Evolutionary conservation across 805 yeast genomes (phyloP).

Genomic region (Wickerhamomyces bisporus): DNA sequence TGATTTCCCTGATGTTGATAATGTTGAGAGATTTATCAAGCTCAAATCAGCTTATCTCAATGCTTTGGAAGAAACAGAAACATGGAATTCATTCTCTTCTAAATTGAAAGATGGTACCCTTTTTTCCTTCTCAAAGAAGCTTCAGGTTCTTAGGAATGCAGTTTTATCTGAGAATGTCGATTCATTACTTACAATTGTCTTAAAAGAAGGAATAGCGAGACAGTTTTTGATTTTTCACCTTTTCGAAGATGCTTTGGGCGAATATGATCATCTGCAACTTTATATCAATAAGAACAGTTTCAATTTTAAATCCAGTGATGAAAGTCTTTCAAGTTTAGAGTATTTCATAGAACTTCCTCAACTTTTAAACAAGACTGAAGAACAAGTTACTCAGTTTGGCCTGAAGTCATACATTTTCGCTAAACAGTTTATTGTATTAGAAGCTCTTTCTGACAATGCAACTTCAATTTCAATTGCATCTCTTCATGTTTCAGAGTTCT

Average conservation of each 20-base stretch:
- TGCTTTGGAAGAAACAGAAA: constrained; percentile 37
- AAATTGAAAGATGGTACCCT: constrained; percentile 46
- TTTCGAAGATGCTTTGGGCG: constrained; percentile 52
- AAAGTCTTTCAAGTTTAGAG: neutral
- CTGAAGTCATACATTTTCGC: constrained; percentile 29
- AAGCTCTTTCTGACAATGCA: constrained; percentile 32
- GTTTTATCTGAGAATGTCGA: neutral
- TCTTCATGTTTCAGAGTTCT: constrained; percentile 34
- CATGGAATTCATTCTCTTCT: constrained; percentile 42
- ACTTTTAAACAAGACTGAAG: neutral
- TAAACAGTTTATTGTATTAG: constrained; percentile 32
- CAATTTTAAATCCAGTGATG: neutral
- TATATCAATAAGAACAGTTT: constrained; percentile 22
- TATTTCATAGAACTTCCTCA: neutral
- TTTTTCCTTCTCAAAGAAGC: constrained; percentile 46
- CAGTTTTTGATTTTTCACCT: constrained; percentile 51
- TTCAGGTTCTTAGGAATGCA: constrained; percentile 18
- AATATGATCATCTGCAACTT: constrained; percentile 42
- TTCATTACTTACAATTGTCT: constrained; percentile 22
- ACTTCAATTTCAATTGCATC: constrained; percentile 37
- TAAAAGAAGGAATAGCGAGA: constrained; percentile 47
- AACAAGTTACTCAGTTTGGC: constrained; percentile 7
- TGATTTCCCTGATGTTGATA: constrained; percentile 37
- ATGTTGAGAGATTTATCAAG: constrained; percentile 33
- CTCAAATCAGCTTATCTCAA: constrained; percentile 21